These are phyloP conservation scores for Phlyctochytrium planicorne DNA, from an alignment of 192 early-diverging fungal species.

Conservation along the genomic window DNA sequence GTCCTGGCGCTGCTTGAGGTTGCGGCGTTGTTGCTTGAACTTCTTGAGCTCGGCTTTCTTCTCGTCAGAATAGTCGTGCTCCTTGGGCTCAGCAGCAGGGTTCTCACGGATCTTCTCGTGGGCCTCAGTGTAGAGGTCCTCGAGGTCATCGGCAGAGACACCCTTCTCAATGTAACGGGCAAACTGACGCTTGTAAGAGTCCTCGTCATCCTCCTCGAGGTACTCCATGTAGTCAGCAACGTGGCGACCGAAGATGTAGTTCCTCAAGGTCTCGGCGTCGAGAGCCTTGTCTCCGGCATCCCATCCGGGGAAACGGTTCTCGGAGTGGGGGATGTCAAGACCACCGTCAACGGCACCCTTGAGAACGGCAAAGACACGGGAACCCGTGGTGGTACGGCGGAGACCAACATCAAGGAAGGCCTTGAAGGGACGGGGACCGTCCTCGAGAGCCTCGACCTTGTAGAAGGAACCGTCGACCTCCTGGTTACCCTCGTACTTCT, in stretches of 20 bases:
- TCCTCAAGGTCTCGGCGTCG: slow-evolving; percentile 88
- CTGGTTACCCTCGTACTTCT: slow-evolving; percentile 94
- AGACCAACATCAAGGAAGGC: slow-evolving; percentile 97
- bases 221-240: slow-evolving; percentile 97
- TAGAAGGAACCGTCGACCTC: slow-evolving; percentile 86
- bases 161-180: slow-evolving; percentile 87
- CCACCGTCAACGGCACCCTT: slow-evolving; percentile 99
- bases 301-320: slow-evolving; percentile 97
- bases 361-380: slow-evolving; percentile 94
- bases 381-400: slow-evolving; percentile 94
- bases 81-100: slow-evolving; percentile 67
- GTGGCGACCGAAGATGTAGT: slow-evolving; percentile 98
- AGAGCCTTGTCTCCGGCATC: slow-evolving; percentile 82
- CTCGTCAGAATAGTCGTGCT: slow-evolving; percentile 58
- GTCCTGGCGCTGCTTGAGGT: slow-evolving; percentile 89
- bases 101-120: slow-evolving; percentile 94
- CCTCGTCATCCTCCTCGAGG: slow-evolving; percentile 99
- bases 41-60: slow-evolving; percentile 73
- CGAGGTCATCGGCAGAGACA: slow-evolving; percentile 84
- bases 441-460: slow-evolving; percentile 81
- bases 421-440: slow-evolving; percentile 97
- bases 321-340: slow-evolving; percentile 92
- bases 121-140: slow-evolving; percentile 91
- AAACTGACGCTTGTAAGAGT: slow-evolving; percentile 95
- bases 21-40: slow-evolving; percentile 71